A percentile compares a stretch with the other conserved stretches of the same genome.
Evolutionary conservation across 129 eudicot genomes (phyloP).

Genomic region (Deinandra increscens): DNA sequence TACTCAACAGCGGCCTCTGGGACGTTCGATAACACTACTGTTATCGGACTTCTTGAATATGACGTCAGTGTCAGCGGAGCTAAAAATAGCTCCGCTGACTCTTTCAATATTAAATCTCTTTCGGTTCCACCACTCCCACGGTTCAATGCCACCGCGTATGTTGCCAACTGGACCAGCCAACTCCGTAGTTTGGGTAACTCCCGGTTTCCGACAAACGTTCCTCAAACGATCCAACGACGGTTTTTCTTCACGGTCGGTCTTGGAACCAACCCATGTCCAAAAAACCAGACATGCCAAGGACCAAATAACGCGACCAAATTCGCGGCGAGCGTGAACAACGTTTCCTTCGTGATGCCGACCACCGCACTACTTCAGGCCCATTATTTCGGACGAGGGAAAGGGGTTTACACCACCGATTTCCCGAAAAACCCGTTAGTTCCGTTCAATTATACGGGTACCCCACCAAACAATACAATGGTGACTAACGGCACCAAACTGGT

Average conservation of each 20-base stretch:
- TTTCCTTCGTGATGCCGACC: conserved; percentile 56
- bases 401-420: conserved; percentile 57
- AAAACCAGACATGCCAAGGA: conserved; percentile 74
- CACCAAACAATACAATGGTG: conserved; percentile 62
- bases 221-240: conserved; percentile 49
- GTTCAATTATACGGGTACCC: conserved; percentile 64
- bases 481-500: conserved; percentile 45
- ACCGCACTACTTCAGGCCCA: conserved; percentile 55
- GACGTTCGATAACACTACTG: conserved; percentile 62
- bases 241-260: conserved; percentile 60
- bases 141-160: conserved; percentile 54
- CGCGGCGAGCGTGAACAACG: conserved; percentile 55
- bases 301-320: conserved; percentile 63
- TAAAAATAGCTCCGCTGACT: no score
- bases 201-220: conserved; percentile 50
- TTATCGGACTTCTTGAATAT: conserved; percentile 50
- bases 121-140: conserved; percentile 51
- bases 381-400: conserved; percentile 33
- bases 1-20: conserved; percentile 64
- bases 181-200: conserved; percentile 58
- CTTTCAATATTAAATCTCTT: no score
- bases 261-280: conserved; percentile 58
- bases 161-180: conserved; percentile 46
- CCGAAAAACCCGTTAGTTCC: conserved; percentile 42
- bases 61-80: no score